Base-by-base conservation (phyloP, 805 yeast species). In the Alloascoidea hylecoeti region DNA sequence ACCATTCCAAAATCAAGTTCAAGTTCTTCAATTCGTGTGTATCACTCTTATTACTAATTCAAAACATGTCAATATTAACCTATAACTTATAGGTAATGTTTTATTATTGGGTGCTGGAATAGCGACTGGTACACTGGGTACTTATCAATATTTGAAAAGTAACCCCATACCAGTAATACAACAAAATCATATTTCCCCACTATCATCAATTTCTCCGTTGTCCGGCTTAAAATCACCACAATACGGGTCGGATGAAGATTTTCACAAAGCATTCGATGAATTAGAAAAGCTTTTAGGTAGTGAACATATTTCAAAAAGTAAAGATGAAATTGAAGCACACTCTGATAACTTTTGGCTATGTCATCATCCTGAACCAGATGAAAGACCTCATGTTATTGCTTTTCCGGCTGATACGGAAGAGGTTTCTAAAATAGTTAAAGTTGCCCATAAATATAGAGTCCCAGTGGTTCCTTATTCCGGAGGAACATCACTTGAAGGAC, bases 401-500 rank as follows among this genome's bases (percentile, higher is more conserved):
- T 78, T 65, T 46, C 83, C 84, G 1, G 65, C 64, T 18, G 56
- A 66, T 41, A 75, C 82, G 0, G 72, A 73, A 39, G 71, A 77
- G 42, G 80, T 78, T 0, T 69, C 79, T 0, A 52, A 59, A 14
- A 64, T 78, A 5, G 50, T 76, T 58, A 70, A 68, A 45, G 54
- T 75, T 2, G 72, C 78, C 36, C 70, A 75, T 47, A 59, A 66
- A 41, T 63, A 70, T 46, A 55, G 52, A 17, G 64, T 78, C 2
- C 84, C 86, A 3, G 70, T 77, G 33, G 72, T 78, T 9, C 84
- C 88, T 1, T 75, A 58, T 40, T 68, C 79, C 1, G 88, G 86
- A 5, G 80, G 79, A 30, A 75, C 85, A 0, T 77, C 86, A 0
- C 56, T 78, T 28, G 88, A 78, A 50, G 88, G 86, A 6, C 85